Conservation (phyloP, 2,329 filamentous ascomycete species). For the Fusarium algeriense region DNA sequence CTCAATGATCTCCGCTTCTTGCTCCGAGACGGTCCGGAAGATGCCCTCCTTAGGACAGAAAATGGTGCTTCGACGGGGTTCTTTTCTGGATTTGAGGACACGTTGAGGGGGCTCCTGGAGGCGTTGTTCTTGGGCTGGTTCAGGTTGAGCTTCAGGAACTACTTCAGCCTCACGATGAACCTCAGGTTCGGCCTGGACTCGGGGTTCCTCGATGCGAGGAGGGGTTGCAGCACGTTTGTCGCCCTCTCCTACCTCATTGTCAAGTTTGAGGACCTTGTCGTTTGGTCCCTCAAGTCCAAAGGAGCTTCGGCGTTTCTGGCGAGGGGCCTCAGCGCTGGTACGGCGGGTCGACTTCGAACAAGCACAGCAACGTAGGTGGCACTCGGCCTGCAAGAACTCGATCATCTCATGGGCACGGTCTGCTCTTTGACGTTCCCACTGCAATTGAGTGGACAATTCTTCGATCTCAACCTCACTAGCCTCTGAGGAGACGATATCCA, state of each 20-base stretch:
- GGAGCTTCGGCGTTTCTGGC: slow-evolving; percentile 44
- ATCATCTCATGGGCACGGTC: slow-evolving; percentile 78
- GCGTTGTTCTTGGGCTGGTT: slow-evolving; percentile 41
- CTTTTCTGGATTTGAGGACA: slow-evolving; percentile 51
- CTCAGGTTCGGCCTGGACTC: slow-evolving; percentile 11
- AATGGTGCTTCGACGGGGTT: slow-evolving; percentile 64
- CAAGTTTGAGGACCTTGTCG: slow-evolving; percentile 54
- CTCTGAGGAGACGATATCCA: slow-evolving; percentile 67
- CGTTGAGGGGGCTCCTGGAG: slow-evolving; percentile 40
- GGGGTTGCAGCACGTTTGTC: slow-evolving; percentile 33
- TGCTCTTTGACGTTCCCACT: slow-evolving; percentile 73
- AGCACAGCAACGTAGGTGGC: slow-evolving; percentile 74
- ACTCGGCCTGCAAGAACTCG: slow-evolving; percentile 82
- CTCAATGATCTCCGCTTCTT: slow-evolving; percentile 62
- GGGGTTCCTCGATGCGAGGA: slow-evolving; percentile 39
- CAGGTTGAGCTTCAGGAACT: slow-evolving; percentile 12
- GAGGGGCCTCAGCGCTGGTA: slow-evolving; percentile 25
- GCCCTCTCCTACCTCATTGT: slow-evolving; percentile 46
- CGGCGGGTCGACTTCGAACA: slow-evolving; percentile 60
- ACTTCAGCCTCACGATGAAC: slow-evolving; percentile 7
- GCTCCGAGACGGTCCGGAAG: slow-evolving; percentile 70
- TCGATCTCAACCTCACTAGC: slow-evolving; percentile 70
- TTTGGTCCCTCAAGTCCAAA: slow-evolving; percentile 43
- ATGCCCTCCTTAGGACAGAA: slow-evolving; percentile 73
- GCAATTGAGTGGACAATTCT: slow-evolving; percentile 64